Base-by-base conservation (phyloP, 305 asterid species). In the Fraxinus nigra region DNA sequence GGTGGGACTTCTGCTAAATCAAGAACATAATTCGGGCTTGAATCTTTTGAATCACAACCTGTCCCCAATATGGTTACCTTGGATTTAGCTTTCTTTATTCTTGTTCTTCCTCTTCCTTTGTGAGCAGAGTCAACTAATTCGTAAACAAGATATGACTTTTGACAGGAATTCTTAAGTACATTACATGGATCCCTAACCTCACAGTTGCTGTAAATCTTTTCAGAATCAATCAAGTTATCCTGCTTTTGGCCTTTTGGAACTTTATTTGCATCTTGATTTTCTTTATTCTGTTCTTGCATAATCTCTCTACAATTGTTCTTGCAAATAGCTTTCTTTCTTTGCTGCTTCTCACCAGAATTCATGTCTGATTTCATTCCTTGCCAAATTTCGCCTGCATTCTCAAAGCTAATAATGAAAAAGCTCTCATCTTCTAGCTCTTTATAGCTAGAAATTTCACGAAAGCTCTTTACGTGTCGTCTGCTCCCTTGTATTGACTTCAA, bases 11-110 rank as follows among this genome's bases (percentile, higher is more conserved):
- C 91, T 18, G 79, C 79, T 22, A 82, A 85, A 73, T 91, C 94
- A 76, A 92, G 92, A 85, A 92, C 95, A 22, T 93, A 94, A 81
- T 83, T 88, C 0, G 97, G 97, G 84, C 95, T 91, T 11, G 96
- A 91, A 81, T 90, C 90, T 51, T 91, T 89, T 0, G 97, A 87
- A 26, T 85, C 87, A 20, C 20, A 82, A 16, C 86, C 92, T 3
- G 79, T 78, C 81, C 84, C 89, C 2, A 34, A 22, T 40, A 75
- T 86, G 48, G 76, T 46, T 30, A 81, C 56, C 35, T 75, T 78
- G 81, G 82, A 77, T 20, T 80, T 13, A 72, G 85, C 83, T 59
- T 34, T 82, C 77, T 61, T 79, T 63, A 59, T 26, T 82, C 84
- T 72, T 81, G 48, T 70, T 82, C 70, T 78, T 63, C 69, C 67